Evolutionary conservation across 1,139 yeast species (phyloP).

Genomic region (Geotrichum citri-aurantii): DNA sequence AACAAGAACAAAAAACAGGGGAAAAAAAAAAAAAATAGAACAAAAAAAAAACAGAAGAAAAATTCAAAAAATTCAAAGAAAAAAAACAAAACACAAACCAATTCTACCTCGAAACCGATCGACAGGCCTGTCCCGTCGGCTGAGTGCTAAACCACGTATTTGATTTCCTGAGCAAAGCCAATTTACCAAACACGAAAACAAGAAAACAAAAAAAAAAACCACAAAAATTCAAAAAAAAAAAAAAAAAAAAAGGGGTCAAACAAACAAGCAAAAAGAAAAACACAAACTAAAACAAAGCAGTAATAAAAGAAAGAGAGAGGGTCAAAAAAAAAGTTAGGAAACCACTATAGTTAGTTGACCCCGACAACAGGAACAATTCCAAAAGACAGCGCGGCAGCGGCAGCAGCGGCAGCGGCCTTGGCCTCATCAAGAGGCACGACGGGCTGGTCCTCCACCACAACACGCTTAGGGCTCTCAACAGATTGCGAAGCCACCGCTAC

Average conservation of each 20-base stretch:
- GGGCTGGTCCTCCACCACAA: conserved; percentile 7
- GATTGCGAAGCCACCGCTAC: background rate
- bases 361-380: conserved; percentile 6
- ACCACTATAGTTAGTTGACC: background rate
- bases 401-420: conserved; percentile 11
- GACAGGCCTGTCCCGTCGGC: no score
- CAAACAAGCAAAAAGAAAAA: no score
- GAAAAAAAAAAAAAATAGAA: no score
- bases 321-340: background rate
- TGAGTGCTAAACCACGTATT: no score
- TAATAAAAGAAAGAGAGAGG: background rate
- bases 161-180: no score
- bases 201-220: background rate
- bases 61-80: no score
- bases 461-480: background rate
- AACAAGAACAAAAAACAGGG: background rate
- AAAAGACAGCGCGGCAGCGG: conserved; percentile 17
- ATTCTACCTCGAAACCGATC: no score
- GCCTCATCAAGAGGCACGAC: conserved; percentile 5
- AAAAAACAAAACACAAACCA: background rate
- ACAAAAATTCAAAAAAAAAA: background rate
- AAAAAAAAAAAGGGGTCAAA: background rate
- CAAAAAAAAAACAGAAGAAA: no score
- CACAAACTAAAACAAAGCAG: background rate
- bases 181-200: background rate